Percentiles rank a stretch among this genome's conserved stretches.
These are phyloP conservation scores for Leptomonas seymouri DNA, from an alignment of 208 protist species.

Conservation along the genomic window DNA sequence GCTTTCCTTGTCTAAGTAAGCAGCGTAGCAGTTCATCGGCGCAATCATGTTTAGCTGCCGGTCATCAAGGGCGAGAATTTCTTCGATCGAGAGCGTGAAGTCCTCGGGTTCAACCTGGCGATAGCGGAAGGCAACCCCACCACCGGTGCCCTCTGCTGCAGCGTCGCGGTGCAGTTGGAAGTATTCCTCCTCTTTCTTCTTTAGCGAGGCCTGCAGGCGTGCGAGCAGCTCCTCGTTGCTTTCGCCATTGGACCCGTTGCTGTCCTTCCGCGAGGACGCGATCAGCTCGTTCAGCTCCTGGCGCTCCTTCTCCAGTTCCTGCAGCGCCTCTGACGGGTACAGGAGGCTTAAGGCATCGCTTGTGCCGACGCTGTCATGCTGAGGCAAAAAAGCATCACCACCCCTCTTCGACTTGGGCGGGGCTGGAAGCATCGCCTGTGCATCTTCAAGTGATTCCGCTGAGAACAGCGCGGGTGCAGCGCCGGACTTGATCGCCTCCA, in stretches of 20 bases:
- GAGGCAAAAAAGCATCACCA: constrained; percentile 23
- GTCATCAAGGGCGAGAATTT: constrained; percentile 89
- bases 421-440: constrained; percentile 32
- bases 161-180: constrained; percentile 77
- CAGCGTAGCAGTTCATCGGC: constrained; percentile 92
- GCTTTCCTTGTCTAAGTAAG: constrained; percentile 70
- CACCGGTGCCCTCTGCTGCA: constrained; percentile 12
- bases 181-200: constrained; percentile 86
- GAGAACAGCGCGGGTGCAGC: constrained; percentile 55
- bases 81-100: constrained; percentile 84
- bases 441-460: constrained; percentile 63
- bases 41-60: constrained; percentile 93
- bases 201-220: constrained; percentile 58
- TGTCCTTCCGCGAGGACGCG: constrained; percentile 18
- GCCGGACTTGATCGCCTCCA: constrained; percentile 26
- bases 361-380: constrained; percentile 7
- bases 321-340: constrained; percentile 63
- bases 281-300: constrained; percentile 51
- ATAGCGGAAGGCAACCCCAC: constrained; percentile 72
- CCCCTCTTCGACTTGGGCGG: constrained; percentile 1
- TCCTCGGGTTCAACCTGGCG: constrained; percentile 80
- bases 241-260: constrained; percentile 10
- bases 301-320: constrained; percentile 45
- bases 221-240: constrained; percentile 38
- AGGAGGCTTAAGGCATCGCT: constrained; percentile 55